Evolutionary conservation across 192 early-diverging fungal genomes (phyloP), one percentile per base, ranked within the genome.

Genomic region (Coemansia sp.): DNA sequence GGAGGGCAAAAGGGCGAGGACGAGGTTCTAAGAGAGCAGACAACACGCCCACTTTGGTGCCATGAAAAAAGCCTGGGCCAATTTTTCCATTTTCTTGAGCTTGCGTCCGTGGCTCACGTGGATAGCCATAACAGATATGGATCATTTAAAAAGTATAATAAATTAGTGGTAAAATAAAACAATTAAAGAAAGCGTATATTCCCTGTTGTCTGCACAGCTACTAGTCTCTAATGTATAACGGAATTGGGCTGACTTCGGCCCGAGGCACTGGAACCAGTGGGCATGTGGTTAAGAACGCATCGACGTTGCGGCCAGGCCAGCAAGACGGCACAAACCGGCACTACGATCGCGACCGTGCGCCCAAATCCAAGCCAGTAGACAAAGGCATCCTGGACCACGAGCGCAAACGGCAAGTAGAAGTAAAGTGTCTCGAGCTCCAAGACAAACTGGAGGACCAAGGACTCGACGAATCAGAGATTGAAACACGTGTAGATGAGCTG

Each of bases 251-350:
- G 12, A 73, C 83, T 19, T 92, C 92, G 4, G 83, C 90, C 19
- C 87, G 92, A 53, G 92, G 92, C 14, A 90, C 83, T 51, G 97
- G 97, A 37, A 98, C 97, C 8, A 98, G 97, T 69, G 97, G 97
- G 55, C 95, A 94, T 74, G 91, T 98, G 7, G 91, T 94, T 45
- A 89, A 92, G 29, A 98, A 95, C 80, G 75, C 90, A 53, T 93
- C 94, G 12, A 70, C 81, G 23, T 73, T 97, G 35, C 81, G 84
- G 59, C 71, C 86, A 4, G 83, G 85, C 32, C 87, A 92, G 29
- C 90, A 93, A 62, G 63, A 59, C 16, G 59, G 69, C 51, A 45
- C 12, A 3, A 57, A 56, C 12, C 53, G 45, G n/a, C 37, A 47
- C 37, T 27, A 47, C 18, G 60, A 62, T 57, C 50, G 85, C 57